Evolutionary conservation across 257 asterid genomes (phyloP).

Genomic region (Solanum pimpinellifolium): DNA sequence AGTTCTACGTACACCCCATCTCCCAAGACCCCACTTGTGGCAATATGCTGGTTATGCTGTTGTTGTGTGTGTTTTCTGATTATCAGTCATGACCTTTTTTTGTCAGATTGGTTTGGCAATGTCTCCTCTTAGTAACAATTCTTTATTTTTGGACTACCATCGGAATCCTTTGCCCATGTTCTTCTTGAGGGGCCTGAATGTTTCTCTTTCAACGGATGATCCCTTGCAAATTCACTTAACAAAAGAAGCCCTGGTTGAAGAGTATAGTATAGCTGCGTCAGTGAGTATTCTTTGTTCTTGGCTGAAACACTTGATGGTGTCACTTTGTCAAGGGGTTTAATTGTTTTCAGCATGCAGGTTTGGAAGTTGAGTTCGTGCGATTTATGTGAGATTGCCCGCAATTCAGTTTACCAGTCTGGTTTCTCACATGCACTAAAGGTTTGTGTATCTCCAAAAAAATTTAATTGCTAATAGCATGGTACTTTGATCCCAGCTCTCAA

Average conservation of each 20-base stretch:
- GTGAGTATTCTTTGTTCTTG: conserved; percentile 31
- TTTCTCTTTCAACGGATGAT: conserved; percentile 93
- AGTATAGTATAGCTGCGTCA: conserved; percentile 96
- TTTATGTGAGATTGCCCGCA: conserved; percentile 95
- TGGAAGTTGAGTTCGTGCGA: conserved; percentile 96
- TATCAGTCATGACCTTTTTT: neutral
- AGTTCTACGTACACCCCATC: neutral
- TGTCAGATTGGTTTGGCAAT: conserved; percentile 95
- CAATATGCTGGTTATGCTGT: neutral
- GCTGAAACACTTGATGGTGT: neutral
- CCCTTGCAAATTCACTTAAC: conserved; percentile 96
- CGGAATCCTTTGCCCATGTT: conserved; percentile 93
- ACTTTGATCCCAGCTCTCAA: neutral
- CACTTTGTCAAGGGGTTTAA: neutral
- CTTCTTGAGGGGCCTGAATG: conserved; percentile 90
- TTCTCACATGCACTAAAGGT: conserved; percentile 91
- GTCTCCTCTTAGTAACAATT: conserved; percentile 99
- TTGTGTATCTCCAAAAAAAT: neutral
- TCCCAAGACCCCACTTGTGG: neutral
- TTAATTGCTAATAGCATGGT: neutral
- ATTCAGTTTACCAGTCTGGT: conserved; percentile 93
- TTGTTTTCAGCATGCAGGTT: conserved; percentile 31
- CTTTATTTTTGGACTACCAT: conserved; percentile 89
- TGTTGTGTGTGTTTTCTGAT: neutral
- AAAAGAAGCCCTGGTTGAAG: conserved; percentile 96